Evolutionary conservation across 2,329 filamentous ascomycete genomes (phyloP).

Genomic region (Penicillium sclerotigenum): DNA sequence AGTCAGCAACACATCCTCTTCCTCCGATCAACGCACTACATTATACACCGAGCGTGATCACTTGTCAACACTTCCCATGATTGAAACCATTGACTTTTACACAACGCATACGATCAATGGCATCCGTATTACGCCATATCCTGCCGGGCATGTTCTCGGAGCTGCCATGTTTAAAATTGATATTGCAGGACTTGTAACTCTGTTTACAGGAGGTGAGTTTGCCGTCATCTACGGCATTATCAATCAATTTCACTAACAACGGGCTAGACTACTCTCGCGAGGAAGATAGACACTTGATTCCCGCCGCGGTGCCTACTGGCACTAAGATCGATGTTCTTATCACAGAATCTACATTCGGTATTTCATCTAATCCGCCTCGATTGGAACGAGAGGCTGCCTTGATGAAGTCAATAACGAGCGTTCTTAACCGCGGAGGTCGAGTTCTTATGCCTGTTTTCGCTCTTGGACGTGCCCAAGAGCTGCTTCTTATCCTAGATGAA

Average conservation of each 20-base stretch:
- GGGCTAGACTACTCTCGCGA: slow-evolving; percentile 81
- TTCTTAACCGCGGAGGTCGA: slow-evolving; percentile 86
- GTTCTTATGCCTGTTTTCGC: slow-evolving; percentile 95
- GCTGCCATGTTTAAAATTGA: slow-evolving; percentile 98
- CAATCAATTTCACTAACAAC: background rate
- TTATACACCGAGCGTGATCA: slow-evolving; percentile 96
- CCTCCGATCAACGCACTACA: slow-evolving; percentile 60
- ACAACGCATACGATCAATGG: slow-evolving; percentile 96
- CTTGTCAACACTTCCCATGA: slow-evolving; percentile 85
- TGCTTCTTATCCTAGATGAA: slow-evolving; percentile 91
- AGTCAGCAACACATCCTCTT: slow-evolving; percentile 68
- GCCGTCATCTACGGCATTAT: no score
- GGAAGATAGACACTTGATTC: slow-evolving; percentile 91
- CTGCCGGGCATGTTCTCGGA: slow-evolving; percentile 94
- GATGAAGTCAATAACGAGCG: slow-evolving; percentile 91
- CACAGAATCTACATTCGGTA: slow-evolving; percentile 95
- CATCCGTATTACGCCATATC: slow-evolving; percentile 94
- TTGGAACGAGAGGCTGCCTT: slow-evolving; percentile 87
- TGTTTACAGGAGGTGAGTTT: slow-evolving; percentile 74
- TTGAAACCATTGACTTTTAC: slow-evolving; percentile 97
- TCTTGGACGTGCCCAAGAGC: slow-evolving; percentile 86
- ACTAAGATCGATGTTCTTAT: slow-evolving; percentile 95
- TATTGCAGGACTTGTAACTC: slow-evolving; percentile 92
- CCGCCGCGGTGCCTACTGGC: slow-evolving; percentile 81
- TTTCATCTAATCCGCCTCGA: slow-evolving; percentile 87